Percentiles rank a stretch among this genome's conserved stretches.
phyloP scores from a whole-genome alignment of 2,329 filamentous ascomycete species.

The Aspergillus calidoustus region DNA sequence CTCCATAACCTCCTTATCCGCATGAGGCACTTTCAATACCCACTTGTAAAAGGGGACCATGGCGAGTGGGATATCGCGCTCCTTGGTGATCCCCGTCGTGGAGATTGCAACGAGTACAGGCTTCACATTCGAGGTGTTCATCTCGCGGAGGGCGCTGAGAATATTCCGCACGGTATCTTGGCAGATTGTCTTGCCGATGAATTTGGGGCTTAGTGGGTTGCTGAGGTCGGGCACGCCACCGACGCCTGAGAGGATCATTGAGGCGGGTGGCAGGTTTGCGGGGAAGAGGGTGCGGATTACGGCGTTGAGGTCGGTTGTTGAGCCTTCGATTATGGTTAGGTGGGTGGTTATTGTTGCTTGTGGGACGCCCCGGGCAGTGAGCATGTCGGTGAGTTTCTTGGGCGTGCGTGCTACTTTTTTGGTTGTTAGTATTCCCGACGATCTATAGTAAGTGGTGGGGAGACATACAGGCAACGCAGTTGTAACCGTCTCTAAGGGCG shows the following conservation, averaged over 20 bases:
- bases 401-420: constrained; percentile 52
- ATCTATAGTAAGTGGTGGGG: neutral
- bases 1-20: constrained; percentile 44
- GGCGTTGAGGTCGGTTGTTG: constrained; percentile 48
- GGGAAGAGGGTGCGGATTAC: constrained; percentile 42
- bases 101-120: constrained; percentile 37
- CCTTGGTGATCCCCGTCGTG: constrained; percentile 38
- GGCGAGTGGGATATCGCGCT: constrained; percentile 37
- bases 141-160: constrained; percentile 24
- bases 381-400: constrained; percentile 52
- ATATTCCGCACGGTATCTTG: constrained; percentile 36
- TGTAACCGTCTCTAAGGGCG: constrained; percentile 51
- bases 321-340: constrained; percentile 55
- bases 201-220: constrained; percentile 31
- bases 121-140: constrained; percentile 14
- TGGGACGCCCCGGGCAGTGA: constrained; percentile 48
- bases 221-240: constrained; percentile 41
- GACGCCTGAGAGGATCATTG: constrained; percentile 53
- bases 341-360: constrained; percentile 39
- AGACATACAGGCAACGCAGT: constrained; percentile 46
- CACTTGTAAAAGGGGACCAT: constrained; percentile 40
- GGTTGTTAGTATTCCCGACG: neutral
- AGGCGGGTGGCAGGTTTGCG: constrained; percentile 34
- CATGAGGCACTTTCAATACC: constrained; percentile 39
- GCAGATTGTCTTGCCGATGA: constrained; percentile 43